A percentile compares a stretch with the other conserved stretches of the same genome.
Conservation (phyloP, 345 rosid species). For the Salix exigua region DNA sequence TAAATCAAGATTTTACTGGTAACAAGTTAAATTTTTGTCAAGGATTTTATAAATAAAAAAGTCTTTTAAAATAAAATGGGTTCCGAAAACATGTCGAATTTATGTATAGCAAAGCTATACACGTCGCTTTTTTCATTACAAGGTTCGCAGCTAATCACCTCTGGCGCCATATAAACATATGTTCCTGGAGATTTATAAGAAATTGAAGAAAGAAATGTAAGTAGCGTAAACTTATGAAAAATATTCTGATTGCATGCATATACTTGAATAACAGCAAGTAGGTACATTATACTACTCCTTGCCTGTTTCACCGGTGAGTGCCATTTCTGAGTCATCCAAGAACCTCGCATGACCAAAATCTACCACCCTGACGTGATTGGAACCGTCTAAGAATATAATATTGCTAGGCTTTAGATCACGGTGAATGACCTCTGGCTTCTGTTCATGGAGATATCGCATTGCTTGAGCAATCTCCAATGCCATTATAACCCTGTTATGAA, state of each 20-base stretch:
- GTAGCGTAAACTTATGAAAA: neutral
- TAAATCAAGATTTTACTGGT: too few species aligned
- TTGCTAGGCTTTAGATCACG: conserved; percentile 69
- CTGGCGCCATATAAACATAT: conserved; percentile 59
- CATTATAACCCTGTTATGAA: conserved; percentile 33
- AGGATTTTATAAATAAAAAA: too few species aligned
- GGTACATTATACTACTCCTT: neutral
- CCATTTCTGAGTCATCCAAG: conserved; percentile 40
- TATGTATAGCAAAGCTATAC: conserved; percentile 50
- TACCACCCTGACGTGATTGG: conserved; percentile 46
- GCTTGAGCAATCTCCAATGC: conserved; percentile 61
- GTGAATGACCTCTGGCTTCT: conserved; percentile 53
- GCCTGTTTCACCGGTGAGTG: conserved; percentile 65
- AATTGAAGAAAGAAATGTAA: too few species aligned
- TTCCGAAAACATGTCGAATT: neutral
- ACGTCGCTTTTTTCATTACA: conserved; percentile 60
- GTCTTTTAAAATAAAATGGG: too few species aligned
- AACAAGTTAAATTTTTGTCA: too few species aligned
- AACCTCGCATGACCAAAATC: conserved; percentile 67
- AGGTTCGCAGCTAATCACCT: conserved; percentile 56
- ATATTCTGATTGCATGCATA: neutral
- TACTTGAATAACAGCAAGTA: neutral
- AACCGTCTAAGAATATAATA: conserved; percentile 51
- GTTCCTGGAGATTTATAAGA: conserved; percentile 35
- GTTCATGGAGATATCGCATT: conserved; percentile 64